phyloP scores from a whole-genome alignment of 495 filamentous ascomycete genomes.

The Friedmanniomyces simplex region DNA sequence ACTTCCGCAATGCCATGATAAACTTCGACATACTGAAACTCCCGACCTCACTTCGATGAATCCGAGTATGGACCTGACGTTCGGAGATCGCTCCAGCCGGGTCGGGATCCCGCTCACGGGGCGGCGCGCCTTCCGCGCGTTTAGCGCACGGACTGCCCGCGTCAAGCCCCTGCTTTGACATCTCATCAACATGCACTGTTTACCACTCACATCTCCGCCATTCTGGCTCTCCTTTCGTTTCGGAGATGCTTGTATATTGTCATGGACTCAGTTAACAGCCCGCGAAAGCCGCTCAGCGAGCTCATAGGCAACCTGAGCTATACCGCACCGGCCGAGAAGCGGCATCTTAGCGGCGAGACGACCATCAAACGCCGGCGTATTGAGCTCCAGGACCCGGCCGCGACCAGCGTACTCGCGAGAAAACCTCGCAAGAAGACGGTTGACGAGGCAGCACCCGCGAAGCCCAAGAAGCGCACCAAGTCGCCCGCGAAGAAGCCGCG shows the following conservation, averaged over 20 bases:
- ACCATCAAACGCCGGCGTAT: conserved; percentile 16
- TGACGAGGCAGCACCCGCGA: not conserved
- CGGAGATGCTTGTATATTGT: not conserved
- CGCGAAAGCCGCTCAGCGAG: conserved; percentile 1
- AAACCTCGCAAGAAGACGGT: not conserved
- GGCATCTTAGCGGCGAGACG: conserved; percentile 1
- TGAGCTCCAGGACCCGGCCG: conserved; percentile 3
- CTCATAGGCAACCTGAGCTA: conserved; percentile 9
- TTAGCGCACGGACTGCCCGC: too few relatives aligned
- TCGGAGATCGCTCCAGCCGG: not conserved
- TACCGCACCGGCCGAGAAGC: not conserved
- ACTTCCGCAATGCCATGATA: too few relatives aligned
- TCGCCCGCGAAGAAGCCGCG: conserved; percentile 55
- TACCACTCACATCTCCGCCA: not conserved
- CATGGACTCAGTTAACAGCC: not conserved
- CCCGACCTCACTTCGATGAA: too few relatives aligned
- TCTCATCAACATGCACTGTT: not conserved
- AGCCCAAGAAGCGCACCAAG: conserved; percentile 27
- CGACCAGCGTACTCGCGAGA: not conserved
- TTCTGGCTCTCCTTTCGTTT: not conserved
- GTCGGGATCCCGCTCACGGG: not conserved
- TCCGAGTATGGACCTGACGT: not conserved
- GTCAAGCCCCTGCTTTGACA: not conserved
- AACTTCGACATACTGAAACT: too few relatives aligned
- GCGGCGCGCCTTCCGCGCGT: not conserved